Conservation (phyloP, 495 filamentous ascomycete genomes). For the Penicilliopsis zonata region DNA sequence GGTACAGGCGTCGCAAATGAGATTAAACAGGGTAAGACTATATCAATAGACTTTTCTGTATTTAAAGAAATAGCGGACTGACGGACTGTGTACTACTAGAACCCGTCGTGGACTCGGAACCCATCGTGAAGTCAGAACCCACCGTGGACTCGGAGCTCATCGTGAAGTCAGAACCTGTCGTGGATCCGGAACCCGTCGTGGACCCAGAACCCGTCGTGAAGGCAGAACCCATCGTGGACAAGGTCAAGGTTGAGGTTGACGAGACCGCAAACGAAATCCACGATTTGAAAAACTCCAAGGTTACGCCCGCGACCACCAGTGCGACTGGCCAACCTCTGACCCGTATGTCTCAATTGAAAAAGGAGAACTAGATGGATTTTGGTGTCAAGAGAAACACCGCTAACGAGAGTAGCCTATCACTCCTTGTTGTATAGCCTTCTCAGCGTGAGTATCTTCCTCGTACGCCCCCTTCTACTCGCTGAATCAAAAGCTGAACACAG, state of each 20-base stretch:
- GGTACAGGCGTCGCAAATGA: too few relatives aligned
- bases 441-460: conserved; percentile 38
- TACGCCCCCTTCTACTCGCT: conserved; percentile 34
- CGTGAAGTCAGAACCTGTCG: too few relatives aligned
- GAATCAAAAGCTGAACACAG: conserved; percentile 16
- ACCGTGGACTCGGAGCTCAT: too few relatives aligned
- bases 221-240: conserved; percentile 64
- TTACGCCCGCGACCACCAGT: conserved; percentile 53
- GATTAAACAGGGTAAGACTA: too few relatives aligned
- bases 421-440: conserved; percentile 88
- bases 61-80: too few relatives aligned
- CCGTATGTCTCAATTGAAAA: conserved; percentile 40
- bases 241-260: conserved; percentile 57
- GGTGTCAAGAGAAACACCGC: too few relatives aligned
- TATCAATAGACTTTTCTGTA: too few relatives aligned
- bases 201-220: too few relatives aligned
- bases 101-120: too few relatives aligned
- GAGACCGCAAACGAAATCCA: conserved; percentile 64
- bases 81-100: not conserved
- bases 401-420: conserved; percentile 73
- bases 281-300: conserved; percentile 60
- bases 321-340: conserved; percentile 82
- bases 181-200: too few relatives aligned
- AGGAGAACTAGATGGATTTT: too few relatives aligned
- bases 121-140: too few relatives aligned